Conservation (phyloP, 768 basidiomycete species). For the Leccinum incarnatum region DNA sequence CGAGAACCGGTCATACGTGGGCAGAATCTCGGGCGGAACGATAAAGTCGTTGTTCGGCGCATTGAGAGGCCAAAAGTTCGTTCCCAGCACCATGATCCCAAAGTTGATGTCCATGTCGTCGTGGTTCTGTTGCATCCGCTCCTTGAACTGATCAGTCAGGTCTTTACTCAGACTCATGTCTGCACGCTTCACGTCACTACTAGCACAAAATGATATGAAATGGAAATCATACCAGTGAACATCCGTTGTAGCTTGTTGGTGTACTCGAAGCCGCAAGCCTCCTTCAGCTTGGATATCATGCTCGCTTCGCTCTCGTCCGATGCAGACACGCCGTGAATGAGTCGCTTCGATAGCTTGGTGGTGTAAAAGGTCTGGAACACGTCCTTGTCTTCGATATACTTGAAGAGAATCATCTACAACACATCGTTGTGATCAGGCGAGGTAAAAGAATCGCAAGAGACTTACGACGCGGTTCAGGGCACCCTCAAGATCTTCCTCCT, state of each 20-base stretch:
- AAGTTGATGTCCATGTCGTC: conserved; percentile 89
- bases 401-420: conserved; percentile 91
- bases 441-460: conserved; percentile 7
- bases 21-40: conserved; percentile 82
- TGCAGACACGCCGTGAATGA: conserved; percentile 86
- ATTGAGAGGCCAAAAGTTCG: conserved; percentile 93
- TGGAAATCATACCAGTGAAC: conserved; percentile 74
- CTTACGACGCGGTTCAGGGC: conserved; percentile 87
- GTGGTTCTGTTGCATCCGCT: conserved; percentile 84
- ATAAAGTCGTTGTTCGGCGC: conserved; percentile 82
- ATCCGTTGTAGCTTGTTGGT: conserved; percentile 94
- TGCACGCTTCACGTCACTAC: conserved; percentile 30
- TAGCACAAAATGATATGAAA: background rate
- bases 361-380: conserved; percentile 98
- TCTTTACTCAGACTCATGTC: conserved; percentile 97
- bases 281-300: conserved; percentile 98
- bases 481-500: conserved; percentile 78
- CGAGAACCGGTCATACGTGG: conserved; percentile 88
- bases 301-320: conserved; percentile 96
- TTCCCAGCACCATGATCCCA: conserved; percentile 89
- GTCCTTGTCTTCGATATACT: conserved; percentile 98
- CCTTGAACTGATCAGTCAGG: conserved; percentile 91
- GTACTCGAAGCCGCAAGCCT: conserved; percentile 95
- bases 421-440: conserved; percentile 2
- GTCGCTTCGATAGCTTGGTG: conserved; percentile 88